phyloP scores from a whole-genome alignment of 495 filamentous ascomycete species.

The Chaetomidium leptoderma region DNA sequence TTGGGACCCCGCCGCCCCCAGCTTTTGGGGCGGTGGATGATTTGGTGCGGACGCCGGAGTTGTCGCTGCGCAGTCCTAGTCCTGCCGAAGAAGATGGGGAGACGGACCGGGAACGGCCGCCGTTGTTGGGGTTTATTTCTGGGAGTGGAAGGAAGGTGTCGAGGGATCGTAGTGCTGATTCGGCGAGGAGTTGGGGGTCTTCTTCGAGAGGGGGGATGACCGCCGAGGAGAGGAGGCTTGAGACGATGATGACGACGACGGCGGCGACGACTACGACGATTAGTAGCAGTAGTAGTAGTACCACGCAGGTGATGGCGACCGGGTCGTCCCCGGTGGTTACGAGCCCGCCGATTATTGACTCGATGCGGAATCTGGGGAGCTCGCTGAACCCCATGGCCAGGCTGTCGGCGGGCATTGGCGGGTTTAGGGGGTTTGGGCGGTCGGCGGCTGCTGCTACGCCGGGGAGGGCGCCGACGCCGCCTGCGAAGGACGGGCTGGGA shows the following conservation, averaged over 20 bases:
- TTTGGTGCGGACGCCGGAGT: not conserved
- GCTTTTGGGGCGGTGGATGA: constrained; percentile 53
- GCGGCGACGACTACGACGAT: no score
- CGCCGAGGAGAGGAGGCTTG: no score
- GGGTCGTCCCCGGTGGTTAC: constrained; percentile 31
- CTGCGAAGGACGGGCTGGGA: constrained; percentile 26
- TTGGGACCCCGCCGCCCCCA: constrained; percentile 60
- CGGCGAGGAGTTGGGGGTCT: constrained; percentile 52
- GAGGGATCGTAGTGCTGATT: constrained; percentile 75
- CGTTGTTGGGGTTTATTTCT: constrained; percentile 56
- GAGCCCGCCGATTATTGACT: constrained; percentile 64
- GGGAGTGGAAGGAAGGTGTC: constrained; percentile 47
- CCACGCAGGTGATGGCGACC: constrained; percentile 4
- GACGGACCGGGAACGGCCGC: constrained; percentile 30
- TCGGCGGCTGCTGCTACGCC: constrained; percentile 29
- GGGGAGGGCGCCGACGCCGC: constrained; percentile 21
- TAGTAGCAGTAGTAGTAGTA: constrained; percentile 30
- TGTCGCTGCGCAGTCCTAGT: constrained; percentile 38
- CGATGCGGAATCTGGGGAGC: constrained; percentile 76
- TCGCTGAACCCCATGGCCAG: constrained; percentile 81
- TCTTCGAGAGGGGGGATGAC: constrained; percentile 47
- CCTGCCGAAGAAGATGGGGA: no score
- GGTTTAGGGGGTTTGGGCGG: constrained; percentile 73
- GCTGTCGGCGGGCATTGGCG: constrained; percentile 59
- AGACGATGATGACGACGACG: no score